phyloP scores from a whole-genome alignment of 495 filamentous ascomycete genomes.

The Apodospora peruviana region DNA sequence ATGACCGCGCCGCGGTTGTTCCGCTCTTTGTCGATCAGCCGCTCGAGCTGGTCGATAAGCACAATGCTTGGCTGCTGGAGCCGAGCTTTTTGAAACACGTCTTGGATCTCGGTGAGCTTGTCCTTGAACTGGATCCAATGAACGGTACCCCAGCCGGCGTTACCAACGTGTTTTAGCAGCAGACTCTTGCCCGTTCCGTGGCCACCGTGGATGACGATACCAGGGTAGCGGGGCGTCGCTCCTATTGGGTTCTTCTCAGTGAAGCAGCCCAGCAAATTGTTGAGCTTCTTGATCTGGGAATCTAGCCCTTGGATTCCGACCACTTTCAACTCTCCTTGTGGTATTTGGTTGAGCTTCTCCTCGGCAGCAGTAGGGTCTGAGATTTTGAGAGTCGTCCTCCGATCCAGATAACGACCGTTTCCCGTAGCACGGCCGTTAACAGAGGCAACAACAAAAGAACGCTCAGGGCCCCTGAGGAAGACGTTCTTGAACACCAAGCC shows the following conservation, averaged over 20 bases:
- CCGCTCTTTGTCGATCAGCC: slow-evolving; percentile 61
- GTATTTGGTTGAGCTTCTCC: slow-evolving; percentile 9
- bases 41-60: slow-evolving; percentile 76
- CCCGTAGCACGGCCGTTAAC: slow-evolving; percentile 36
- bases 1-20: slow-evolving; percentile 41
- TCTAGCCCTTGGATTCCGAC: slow-evolving; percentile 58
- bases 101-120: slow-evolving; percentile 55
- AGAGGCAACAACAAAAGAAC: slow-evolving; percentile 41
- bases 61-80: slow-evolving; percentile 73
- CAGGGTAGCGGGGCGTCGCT: slow-evolving; percentile 35
- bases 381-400: slow-evolving; percentile 32
- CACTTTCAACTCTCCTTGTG: slow-evolving; percentile 32
- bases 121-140: slow-evolving; percentile 53
- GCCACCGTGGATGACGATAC: slow-evolving; percentile 74
- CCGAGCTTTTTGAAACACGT: slow-evolving; percentile 66
- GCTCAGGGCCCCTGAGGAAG: slow-evolving; percentile 35
- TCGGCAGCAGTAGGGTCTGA: slow-evolving; percentile 6
- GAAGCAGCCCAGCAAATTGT: slow-evolving; percentile 59
- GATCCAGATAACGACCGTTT: slow-evolving; percentile 33
- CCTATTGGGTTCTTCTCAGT: slow-evolving; percentile 25
- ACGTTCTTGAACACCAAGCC: slow-evolving; percentile 46
- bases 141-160: slow-evolving; percentile 63
- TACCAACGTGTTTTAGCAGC: slow-evolving; percentile 59
- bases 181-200: slow-evolving; percentile 79
- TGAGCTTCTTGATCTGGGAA: slow-evolving; percentile 57